phyloP scores from a whole-genome alignment of 23 red algal species.

The Agarophyton chilense region DNA sequence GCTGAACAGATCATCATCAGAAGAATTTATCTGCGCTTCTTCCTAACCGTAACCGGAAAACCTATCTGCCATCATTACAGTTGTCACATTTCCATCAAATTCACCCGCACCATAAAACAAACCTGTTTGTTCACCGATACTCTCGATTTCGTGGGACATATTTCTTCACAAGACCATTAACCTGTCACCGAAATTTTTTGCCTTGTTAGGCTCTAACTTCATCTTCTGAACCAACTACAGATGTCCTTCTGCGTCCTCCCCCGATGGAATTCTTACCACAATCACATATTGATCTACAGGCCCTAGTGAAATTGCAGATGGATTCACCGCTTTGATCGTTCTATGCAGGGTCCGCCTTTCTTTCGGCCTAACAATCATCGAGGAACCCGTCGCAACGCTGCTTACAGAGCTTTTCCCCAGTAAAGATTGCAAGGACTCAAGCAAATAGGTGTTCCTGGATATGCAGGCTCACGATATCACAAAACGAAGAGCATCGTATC shows the following conservation, averaged over 20 bases:
- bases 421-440: constrained; percentile 7
- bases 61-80: not conserved
- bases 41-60: not conserved
- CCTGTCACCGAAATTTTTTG: constrained; percentile 11
- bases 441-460: constrained; percentile 10
- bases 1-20: constrained; percentile 27
- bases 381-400: constrained; percentile 50
- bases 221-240: not conserved
- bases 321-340: constrained; percentile 20
- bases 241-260: constrained; percentile 5
- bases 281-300: not conserved
- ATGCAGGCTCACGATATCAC: constrained; percentile 1
- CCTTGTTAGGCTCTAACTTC: constrained; percentile 2
- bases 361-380: constrained; percentile 27
- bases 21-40: not conserved
- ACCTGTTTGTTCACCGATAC: not conserved
- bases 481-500: constrained; percentile 50
- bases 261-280: not conserved
- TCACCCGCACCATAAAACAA: not conserved
- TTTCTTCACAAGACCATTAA: constrained; percentile 36
- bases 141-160: constrained; percentile 7
- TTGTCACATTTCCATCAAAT: not conserved
- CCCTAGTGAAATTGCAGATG: constrained; percentile 34
- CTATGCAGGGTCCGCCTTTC: not conserved
- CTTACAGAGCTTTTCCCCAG: constrained; percentile 49